Base-by-base conservation (phyloP, 2,329 filamentous ascomycete genomes). In the Albophoma yamanashiensis region DNA sequence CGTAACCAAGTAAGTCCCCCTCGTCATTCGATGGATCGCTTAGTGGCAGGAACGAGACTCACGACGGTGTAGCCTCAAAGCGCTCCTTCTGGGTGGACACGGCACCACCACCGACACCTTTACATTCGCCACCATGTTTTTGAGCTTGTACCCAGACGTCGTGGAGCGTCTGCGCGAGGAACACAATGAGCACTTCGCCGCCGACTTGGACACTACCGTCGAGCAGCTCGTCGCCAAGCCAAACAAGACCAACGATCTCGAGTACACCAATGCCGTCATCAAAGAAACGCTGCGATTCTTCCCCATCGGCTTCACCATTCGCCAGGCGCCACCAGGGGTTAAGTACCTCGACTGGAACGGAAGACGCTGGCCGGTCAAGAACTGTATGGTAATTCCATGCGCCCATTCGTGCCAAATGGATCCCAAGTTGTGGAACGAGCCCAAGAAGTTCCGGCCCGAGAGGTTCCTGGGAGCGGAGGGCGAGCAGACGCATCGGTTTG, bases 281-380 rank as follows among this genome's bases (percentile, higher is more conserved):
- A 82, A 82, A 61, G 82, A 85, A 66, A 73, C 75, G 0, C 72
- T 85, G 1, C 75, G 81, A 4, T 65, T 84, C 42, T 82, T 77
- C 63, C 80, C 80, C 0, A 75, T 80, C 1, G 79, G 62, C 72
- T 75, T 73, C 52, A 75, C 76, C 2, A 71, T 76, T 20, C 74
- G 79, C 45, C 55, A 60, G 8, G 73, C 70, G 6, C 58, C 61
- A 14, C 36, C 57, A 15, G 70, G 70, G 22, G 68, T 72, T 62
- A 73, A 73, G 22, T 65, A 74, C 62, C 73, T 71, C 42, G 69
- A 79, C 38, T 64, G 62, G 62, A 70, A 76, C 1, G 76, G 76
- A 9, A 65, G 72, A 42, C 63, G 69, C 12, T 75, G 75, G 62
- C 71, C 75, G 4, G 67, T 73, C 9, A 69, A 74, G 34, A 66